Percentiles rank a stretch among this genome's conserved stretches.
These are phyloP conservation scores for Clarireedia hainanense DNA, from an alignment of 2,329 filamentous ascomycete genomes.

Conservation along the genomic window DNA sequence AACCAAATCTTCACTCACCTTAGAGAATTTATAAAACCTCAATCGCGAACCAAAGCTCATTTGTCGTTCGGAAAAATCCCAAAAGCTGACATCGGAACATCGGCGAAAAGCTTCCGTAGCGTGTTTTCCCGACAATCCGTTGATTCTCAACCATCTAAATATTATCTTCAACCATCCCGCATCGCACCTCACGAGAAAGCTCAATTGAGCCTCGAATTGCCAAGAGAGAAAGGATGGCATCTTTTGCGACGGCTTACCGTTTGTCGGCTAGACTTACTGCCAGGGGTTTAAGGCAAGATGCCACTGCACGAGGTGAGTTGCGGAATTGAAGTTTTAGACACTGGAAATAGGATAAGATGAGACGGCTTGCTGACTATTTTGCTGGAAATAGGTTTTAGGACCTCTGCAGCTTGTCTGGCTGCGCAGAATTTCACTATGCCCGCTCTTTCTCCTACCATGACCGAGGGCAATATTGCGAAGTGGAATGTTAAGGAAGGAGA, in stretches of 20 bases:
- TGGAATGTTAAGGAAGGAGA: slow-evolving; percentile 89
- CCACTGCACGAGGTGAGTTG: slow-evolving; percentile 48
- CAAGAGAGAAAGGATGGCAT: slow-evolving; percentile 48
- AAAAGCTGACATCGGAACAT: slow-evolving; percentile 11
- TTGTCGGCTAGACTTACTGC: slow-evolving; percentile 52
- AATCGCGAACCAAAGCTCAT: neutral
- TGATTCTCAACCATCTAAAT: slow-evolving; percentile 12
- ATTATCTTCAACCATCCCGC: slow-evolving; percentile 13
- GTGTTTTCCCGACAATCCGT: slow-evolving; percentile 15
- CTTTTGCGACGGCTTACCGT: slow-evolving; percentile 56
- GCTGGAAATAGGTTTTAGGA: slow-evolving; percentile 50
- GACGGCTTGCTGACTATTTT: slow-evolving; percentile 12
- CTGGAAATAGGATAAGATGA: neutral
- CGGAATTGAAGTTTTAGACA: no score
- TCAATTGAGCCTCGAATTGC: slow-evolving; percentile 25
- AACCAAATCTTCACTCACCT: slow-evolving; percentile 10
- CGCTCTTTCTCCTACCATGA: slow-evolving; percentile 87
- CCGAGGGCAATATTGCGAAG: slow-evolving; percentile 76
- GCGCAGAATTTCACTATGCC: slow-evolving; percentile 90
- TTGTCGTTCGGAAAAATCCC: slow-evolving; percentile 12
- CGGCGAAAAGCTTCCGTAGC: slow-evolving; percentile 14
- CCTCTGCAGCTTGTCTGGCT: slow-evolving; percentile 54
- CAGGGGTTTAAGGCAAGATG: slow-evolving; percentile 46
- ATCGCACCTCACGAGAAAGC: slow-evolving; percentile 12
- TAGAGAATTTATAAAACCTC: neutral